Base-by-base conservation (phyloP, 2,329 filamentous ascomycete genomes). In the Fusarium sp. region DNA sequence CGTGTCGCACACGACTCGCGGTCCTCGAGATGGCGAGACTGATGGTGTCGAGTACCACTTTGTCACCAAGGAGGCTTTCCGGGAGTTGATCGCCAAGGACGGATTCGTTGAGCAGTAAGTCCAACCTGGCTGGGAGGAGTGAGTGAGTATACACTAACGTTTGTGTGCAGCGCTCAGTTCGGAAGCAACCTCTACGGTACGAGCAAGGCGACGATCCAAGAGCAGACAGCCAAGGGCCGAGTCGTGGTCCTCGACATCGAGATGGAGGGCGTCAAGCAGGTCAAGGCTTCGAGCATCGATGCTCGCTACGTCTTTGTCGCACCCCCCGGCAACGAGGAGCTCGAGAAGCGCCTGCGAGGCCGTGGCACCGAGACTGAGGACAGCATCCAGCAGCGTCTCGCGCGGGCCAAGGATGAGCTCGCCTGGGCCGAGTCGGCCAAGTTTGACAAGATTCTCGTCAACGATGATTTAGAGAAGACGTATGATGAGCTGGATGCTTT, bases 201-300 rank as follows among this genome's bases (percentile, higher is more conserved):
- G 6, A 94, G 91, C 81, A 91, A 94, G 80, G 87, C 89, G 82
- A 94, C 94, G 18, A 94, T 98, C 74, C 89, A 92, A 82, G 90
- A 94, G 79, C 91, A 95, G 82, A 89, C 89, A 4, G 89, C 90
- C 74, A 90, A 92, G 84, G 92, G 92, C 20, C 88, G 88, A 79
- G 90, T 95, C 48, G 95, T 95, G 69, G 92, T 98, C 48, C 86
- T 98, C 76, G 96, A 98, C 83, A 98, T 98, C 80, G 96, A 98
- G 87, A 98, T 98, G 94, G 95, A 98, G 78, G 95, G 95, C 68
- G 95, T 98, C 65, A 98, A 98, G 87, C 96, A 98, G 85, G 93
- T 98, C 81, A 95, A 95, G 83, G 89, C 89, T 69, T 94, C 92
- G 54, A 88, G 88, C 77, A 90, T 96, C 72, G 89, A 92, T 68